Conservation (phyloP, 2,329 filamentous ascomycete species). For the Penicillium sp. region DNA sequence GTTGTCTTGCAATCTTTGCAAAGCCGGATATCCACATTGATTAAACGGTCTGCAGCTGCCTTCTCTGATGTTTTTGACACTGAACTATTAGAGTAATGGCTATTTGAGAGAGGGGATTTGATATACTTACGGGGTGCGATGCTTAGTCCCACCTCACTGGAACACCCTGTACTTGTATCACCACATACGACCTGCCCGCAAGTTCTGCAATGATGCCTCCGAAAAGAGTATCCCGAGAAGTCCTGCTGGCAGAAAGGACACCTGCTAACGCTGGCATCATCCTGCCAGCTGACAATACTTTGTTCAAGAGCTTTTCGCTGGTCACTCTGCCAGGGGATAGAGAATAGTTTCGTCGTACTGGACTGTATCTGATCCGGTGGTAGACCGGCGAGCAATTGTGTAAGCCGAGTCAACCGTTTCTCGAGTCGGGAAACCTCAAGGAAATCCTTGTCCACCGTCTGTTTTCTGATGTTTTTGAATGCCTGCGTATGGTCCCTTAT, state of each 20-base stretch:
- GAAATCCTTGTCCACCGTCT: constrained; percentile 78
- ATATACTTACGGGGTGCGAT: constrained; percentile 63
- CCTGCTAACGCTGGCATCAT: constrained; percentile 74
- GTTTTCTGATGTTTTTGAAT: constrained; percentile 71
- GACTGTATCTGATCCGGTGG: constrained; percentile 65
- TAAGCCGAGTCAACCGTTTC: constrained; percentile 87
- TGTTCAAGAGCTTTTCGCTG: constrained; percentile 82
- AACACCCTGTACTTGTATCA: constrained; percentile 81
- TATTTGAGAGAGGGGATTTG: not conserved
- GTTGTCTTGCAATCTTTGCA: constrained; percentile 82
- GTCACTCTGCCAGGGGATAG: constrained; percentile 67
- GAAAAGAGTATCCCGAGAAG: constrained; percentile 89
- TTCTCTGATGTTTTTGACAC: constrained; percentile 47
- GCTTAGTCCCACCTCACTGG: constrained; percentile 76
- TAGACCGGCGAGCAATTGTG: constrained; percentile 74
- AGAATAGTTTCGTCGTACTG: constrained; percentile 47
- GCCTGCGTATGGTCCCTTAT: constrained; percentile 69
- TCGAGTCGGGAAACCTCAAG: constrained; percentile 88
- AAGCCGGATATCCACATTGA: constrained; percentile 82
- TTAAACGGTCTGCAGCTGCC: constrained; percentile 45
- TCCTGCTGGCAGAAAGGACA: constrained; percentile 97
- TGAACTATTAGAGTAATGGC: constrained; percentile 24
- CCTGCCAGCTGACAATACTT: constrained; percentile 91
- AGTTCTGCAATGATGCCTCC: constrained; percentile 90
- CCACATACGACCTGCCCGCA: constrained; percentile 93